Evolutionary conservation across 2,329 filamentous ascomycete species (phyloP), one percentile per base, ranked within the genome.

Genomic region (Sclerotinia glacialis): DNA sequence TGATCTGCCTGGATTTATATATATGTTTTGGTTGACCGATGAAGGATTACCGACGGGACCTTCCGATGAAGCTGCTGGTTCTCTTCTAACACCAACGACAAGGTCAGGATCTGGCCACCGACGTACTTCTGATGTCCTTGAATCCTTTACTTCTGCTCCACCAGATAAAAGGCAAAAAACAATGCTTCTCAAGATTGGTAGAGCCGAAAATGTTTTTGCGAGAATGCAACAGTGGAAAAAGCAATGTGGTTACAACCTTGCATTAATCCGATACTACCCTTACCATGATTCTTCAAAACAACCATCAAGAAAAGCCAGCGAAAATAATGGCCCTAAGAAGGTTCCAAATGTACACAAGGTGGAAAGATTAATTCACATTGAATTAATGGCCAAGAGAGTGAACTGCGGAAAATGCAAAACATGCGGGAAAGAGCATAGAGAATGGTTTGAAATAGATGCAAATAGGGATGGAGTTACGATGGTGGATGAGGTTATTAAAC

Each of bases 1-100:
- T 64, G 91, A 95, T 71, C 91, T 96, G 72, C 82, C 89, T 16
- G 95, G 95, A 47, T 99, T 95, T 79, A 98, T 99, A 72, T 99
- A 99, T 83, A 96, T 99, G 78, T 99, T 98, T 83, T 97, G 94
- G 93, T 83, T 97, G 28, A 97, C 92, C 0, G 88, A 92, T 42
- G 82, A 85, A 46, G 83, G 83, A 2, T 79, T 85, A 9, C 76
- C 82, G 0, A 77, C 84, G 0, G 80, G 83, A 0, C 82, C 86
- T 0, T 82, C 88, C 0, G 80, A 81, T 46, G 88, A 86, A 69
- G 81, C 86, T 53, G 84, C 86, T 26, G 82, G 85, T 11, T 83
- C 85, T 14, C 80, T 90, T 59, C 82, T 89, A 52, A 78, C 81
- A 0, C 83, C 86, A 0, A 80, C 83, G 2, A 74, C 80, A 53